Conservation (phyloP, 495 filamentous ascomycete genomes). For the Xylaria acuta region DNA sequence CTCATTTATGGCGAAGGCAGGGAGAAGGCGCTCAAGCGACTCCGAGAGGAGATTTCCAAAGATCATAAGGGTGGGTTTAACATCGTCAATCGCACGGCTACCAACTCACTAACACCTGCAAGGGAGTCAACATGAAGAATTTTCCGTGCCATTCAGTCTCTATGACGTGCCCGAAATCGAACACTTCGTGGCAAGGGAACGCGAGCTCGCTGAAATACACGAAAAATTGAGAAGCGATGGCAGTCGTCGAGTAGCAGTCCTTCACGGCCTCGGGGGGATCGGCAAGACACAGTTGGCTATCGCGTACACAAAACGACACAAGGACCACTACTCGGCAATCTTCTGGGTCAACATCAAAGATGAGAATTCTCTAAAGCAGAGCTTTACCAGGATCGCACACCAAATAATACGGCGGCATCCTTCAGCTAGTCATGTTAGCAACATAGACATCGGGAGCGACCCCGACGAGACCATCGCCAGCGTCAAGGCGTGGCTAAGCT, state of each 20-base stretch:
- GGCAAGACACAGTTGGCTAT: neutral
- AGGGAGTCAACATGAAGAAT: neutral
- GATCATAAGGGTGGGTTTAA: neutral
- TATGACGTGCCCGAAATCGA: neutral
- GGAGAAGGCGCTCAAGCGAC: neutral
- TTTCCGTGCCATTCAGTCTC: neutral
- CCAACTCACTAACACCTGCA: neutral
- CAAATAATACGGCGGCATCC: slow-evolving; percentile 1
- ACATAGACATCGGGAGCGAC: no score
- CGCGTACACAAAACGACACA: neutral
- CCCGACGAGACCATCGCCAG: no score
- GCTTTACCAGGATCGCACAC: neutral
- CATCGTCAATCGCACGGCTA: neutral
- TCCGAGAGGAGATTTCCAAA: neutral
- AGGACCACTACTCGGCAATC: neutral
- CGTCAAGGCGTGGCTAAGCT: no score
- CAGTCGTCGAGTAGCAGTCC: neutral
- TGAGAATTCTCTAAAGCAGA: neutral
- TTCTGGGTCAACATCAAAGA: slow-evolving; percentile 3
- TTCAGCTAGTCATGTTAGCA: neutral
- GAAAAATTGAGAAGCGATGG: neutral
- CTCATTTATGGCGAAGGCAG: neutral
- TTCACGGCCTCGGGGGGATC: neutral
- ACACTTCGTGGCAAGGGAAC: slow-evolving; percentile 3
- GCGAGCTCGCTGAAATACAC: neutral